A percentile compares a stretch with the other conserved stretches of the same genome.
Conservation (phyloP, 169 alveolate species). For the Plasmodium malariae region DNA sequence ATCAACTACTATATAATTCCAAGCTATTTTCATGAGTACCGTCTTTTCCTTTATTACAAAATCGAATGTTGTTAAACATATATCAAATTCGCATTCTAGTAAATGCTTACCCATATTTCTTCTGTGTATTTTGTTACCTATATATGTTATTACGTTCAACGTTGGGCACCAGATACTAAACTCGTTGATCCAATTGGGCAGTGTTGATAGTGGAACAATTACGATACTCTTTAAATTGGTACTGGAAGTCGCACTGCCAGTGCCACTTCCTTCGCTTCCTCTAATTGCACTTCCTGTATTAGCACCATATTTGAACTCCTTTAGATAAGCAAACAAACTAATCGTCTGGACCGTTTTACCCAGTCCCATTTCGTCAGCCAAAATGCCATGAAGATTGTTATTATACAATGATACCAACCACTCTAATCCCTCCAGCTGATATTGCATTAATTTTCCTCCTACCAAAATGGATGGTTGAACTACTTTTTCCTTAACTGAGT, state of each 20-base stretch:
- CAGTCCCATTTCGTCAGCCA: slow-evolving; percentile 99
- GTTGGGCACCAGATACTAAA: slow-evolving; percentile 96
- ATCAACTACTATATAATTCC: slow-evolving; percentile 98
- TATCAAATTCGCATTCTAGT: slow-evolving; percentile 72
- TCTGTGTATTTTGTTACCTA: slow-evolving; percentile 96
- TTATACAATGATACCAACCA: slow-evolving; percentile 97
- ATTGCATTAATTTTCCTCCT: slow-evolving; percentile 87
- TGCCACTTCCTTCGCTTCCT: neutral
- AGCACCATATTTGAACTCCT: slow-evolving; percentile 87
- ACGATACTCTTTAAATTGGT: slow-evolving; percentile 87
- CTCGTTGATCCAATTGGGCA: slow-evolving; percentile 98
- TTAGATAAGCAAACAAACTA: slow-evolving; percentile 93
- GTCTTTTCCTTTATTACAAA: slow-evolving; percentile 74
- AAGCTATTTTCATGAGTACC: slow-evolving; percentile 85
- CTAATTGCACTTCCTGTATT: neutral
- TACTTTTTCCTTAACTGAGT: slow-evolving; percentile 92
- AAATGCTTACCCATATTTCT: slow-evolving; percentile 39
- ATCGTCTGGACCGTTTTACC: slow-evolving; percentile 98
- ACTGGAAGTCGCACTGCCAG: too few species aligned
- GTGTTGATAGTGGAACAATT: slow-evolving; percentile 97
- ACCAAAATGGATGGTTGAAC: slow-evolving; percentile 87
- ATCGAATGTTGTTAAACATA: slow-evolving; percentile 80
- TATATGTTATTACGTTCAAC: slow-evolving; percentile 94
- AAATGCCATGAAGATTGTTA: slow-evolving; percentile 95
- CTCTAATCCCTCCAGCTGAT: slow-evolving; percentile 94